Evolutionary conservation across 352 stramenopile species (phyloP).

Genomic region (Globisporangium echinulatum): DNA sequence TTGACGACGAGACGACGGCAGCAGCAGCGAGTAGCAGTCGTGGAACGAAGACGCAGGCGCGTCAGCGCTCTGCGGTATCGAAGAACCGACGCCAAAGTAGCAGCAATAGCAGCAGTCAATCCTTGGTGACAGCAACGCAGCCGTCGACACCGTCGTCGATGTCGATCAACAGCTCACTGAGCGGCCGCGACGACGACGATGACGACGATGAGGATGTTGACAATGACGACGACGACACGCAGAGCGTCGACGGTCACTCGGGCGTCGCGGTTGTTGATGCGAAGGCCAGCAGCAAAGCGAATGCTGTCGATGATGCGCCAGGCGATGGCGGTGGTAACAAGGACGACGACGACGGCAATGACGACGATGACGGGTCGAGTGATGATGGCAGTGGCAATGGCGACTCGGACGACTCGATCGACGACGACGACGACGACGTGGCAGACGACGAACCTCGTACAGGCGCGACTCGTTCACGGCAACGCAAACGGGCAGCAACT

Average conservation of each 20-base stretch:
- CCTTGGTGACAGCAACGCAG: background rate
- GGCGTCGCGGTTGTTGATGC: conserved; percentile 17
- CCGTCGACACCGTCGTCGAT: conserved; percentile 30
- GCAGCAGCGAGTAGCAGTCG: background rate
- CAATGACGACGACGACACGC: conserved; percentile 26
- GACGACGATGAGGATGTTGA: conserved; percentile 31
- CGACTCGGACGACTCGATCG: conserved; percentile 14
- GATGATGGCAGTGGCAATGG: background rate
- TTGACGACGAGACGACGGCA: conserved; percentile 36
- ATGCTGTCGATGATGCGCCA: too few relatives aligned
- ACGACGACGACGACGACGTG: conserved; percentile 35
- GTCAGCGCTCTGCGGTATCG: background rate
- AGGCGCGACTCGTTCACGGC: conserved; percentile 12
- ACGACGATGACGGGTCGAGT: conserved; percentile 17
- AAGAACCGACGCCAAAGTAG: conserved; percentile 11
- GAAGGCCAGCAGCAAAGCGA: background rate
- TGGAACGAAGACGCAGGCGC: background rate
- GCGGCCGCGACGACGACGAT: conserved; percentile 35
- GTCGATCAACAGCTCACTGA: conserved; percentile 26
- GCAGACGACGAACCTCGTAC: conserved; percentile 6
- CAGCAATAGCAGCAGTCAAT: background rate
- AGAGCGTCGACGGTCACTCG: conserved; percentile 8
- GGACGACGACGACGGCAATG: conserved; percentile 13
- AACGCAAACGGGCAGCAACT: too few relatives aligned
- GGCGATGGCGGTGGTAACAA: conserved; percentile 12